A percentile compares a stretch with the other conserved stretches of the same genome.
Evolutionary conservation across 2,329 filamentous ascomycete species (phyloP).

Genomic region (Chrysoporthe puriensis): DNA sequence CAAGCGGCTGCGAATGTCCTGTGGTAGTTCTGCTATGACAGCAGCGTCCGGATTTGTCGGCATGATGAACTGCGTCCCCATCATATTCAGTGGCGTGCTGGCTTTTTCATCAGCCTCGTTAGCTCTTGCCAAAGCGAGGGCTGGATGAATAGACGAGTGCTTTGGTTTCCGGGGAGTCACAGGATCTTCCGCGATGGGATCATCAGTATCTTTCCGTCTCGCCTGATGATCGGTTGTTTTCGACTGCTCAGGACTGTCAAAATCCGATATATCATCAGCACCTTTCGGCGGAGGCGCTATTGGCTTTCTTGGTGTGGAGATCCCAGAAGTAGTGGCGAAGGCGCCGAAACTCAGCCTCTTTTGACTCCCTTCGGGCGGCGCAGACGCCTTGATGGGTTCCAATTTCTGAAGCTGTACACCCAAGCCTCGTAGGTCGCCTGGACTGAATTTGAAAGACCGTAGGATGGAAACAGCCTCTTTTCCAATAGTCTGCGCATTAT

Average conservation of each 20-base stretch:
- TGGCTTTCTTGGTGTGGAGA: slow-evolving; percentile 42
- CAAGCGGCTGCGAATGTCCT: slow-evolving; percentile 79
- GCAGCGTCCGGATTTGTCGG: slow-evolving; percentile 80
- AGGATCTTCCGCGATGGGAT: slow-evolving; percentile 61
- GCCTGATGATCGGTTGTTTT: slow-evolving; percentile 33
- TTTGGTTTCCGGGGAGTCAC: slow-evolving; percentile 57
- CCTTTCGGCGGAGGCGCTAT: slow-evolving; percentile 31
- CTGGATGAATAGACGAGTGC: slow-evolving; percentile 50
- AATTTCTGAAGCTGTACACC: slow-evolving; percentile 94
- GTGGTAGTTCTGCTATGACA: slow-evolving; percentile 82
- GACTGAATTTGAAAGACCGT: slow-evolving; percentile 79
- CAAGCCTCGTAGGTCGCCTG: slow-evolving; percentile 89
- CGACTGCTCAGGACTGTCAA: slow-evolving; percentile 41
- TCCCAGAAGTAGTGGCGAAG: slow-evolving; percentile 42
- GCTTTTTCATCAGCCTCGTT: slow-evolving; percentile 58
- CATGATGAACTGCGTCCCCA: slow-evolving; percentile 90
- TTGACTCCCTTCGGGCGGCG: slow-evolving; percentile 74
- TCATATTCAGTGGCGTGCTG: slow-evolving; percentile 73
- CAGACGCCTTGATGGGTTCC: slow-evolving; percentile 70
- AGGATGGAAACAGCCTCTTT: slow-evolving; percentile 87
- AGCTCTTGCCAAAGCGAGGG: slow-evolving; percentile 54
- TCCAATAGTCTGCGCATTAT: slow-evolving; percentile 69
- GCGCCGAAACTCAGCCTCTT: slow-evolving; percentile 74
- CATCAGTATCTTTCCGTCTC: slow-evolving; percentile 41
- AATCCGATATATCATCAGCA: slow-evolving; percentile 57